phyloP scores from a whole-genome alignment of 768 basidiomycete species.

The Lactarius deliciosus region DNA sequence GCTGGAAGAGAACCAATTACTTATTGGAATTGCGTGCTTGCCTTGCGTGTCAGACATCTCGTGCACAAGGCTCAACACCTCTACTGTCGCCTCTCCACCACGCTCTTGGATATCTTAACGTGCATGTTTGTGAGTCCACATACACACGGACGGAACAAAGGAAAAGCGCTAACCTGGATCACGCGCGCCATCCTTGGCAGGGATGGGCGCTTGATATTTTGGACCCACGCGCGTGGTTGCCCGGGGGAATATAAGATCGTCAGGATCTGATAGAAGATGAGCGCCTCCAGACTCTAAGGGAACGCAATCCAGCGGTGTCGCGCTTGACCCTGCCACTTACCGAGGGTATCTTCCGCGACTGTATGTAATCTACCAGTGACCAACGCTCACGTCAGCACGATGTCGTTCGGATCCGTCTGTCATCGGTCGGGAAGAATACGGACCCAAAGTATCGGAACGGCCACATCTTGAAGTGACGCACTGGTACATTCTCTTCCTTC shows the following conservation, averaged over 20 bases:
- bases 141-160: neutral
- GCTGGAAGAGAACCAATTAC: slow-evolving; percentile 12
- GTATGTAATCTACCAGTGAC: slow-evolving; percentile 68
- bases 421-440: slow-evolving; percentile 32
- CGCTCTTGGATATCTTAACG: slow-evolving; percentile 48
- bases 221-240: slow-evolving; percentile 87
- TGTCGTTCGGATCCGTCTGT: neutral
- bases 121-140: neutral
- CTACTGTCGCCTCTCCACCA: slow-evolving; percentile 71
- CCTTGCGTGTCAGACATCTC: slow-evolving; percentile 67
- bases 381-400: slow-evolving; percentile 26
- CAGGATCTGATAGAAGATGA: slow-evolving; percentile 61
- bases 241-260: slow-evolving; percentile 95
- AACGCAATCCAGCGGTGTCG: neutral
- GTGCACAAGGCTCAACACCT: slow-evolving; percentile 65
- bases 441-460: slow-evolving; percentile 97
- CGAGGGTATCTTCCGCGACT: slow-evolving; percentile 87
- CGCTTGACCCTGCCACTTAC: slow-evolving; percentile 42
- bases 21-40: slow-evolving; percentile 34
- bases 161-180: slow-evolving; percentile 29
- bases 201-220: slow-evolving; percentile 76
- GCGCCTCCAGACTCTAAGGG: slow-evolving; percentile 4
- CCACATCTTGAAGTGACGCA: slow-evolving; percentile 90
- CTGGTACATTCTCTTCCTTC: slow-evolving; percentile 70
- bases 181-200: slow-evolving; percentile 36